Base-by-base conservation (phyloP, 768 basidiomycete species). In the Boletus rex-veris region DNA sequence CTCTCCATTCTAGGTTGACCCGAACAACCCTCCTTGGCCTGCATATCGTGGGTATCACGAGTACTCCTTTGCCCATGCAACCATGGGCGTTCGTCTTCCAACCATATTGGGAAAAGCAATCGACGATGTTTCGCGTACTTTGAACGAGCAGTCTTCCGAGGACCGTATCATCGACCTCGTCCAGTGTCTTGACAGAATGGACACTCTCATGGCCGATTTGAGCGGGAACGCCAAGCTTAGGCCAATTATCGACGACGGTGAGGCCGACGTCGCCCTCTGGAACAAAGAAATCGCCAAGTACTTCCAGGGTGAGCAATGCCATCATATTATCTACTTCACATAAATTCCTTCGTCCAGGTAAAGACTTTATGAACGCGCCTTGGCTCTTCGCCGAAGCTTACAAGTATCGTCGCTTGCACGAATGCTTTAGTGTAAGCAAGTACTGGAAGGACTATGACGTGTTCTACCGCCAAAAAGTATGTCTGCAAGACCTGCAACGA, bases 361-460 rank as follows among this genome's bases (percentile, higher is more conserved):
- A 90, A 71, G 86, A 90, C 63, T 94, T 92, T 65, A 95, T 95
- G 92, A 93, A 90, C 67, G 92, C 94, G 0, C 93, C 93, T 6
- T 96, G 93, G 94, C 75, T 97, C 16, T 97, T 98, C 63, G 95
- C 94, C 19, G 94, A 96, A 70, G 93, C 94, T 15, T 92, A 92
- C 76, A 92, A 92, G 70, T 92, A 92, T 68, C 87, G 91, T 60
- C 84, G 92, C 55, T 80, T 98, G 43, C 90, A 89, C 57, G 94
- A 96, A 71, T 92, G 90, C 72, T 98, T 98, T 76, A 92, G 89
- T 57, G 75, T 92, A 55, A 90, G 88, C 77, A 91, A 90, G 66
- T 88, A 81, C 71, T 98, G 92, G 91, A 80, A 79, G 57, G 81
- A 86, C 61, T 96, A 96, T 67, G 94, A 96, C 66, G 92, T 96